Evolutionary conservation across 176 grass and related monocot species (phyloP).

Genomic region (Rhynchospora breviuscula): DNA sequence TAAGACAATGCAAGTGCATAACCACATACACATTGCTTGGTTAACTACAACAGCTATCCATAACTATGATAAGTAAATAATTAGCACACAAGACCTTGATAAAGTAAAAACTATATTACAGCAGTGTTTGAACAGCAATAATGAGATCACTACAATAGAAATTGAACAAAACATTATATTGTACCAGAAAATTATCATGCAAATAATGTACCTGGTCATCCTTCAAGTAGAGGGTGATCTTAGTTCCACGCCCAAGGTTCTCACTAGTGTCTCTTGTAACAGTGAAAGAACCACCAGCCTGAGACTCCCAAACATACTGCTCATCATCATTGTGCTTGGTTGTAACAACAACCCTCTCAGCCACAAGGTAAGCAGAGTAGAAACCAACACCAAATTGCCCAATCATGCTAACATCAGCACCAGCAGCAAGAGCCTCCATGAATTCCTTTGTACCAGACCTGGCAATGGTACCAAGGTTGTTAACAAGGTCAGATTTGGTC

Average conservation of each 20-base stretch:
- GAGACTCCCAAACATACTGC: slow-evolving; percentile 97
- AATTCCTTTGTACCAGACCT: slow-evolving; percentile 90
- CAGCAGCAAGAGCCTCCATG: slow-evolving; percentile 92
- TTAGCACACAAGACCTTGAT: not conserved
- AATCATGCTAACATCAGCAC: slow-evolving; percentile 99
- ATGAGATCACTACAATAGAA: not conserved
- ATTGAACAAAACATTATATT: not conserved
- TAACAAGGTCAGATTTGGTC: slow-evolving; percentile 95
- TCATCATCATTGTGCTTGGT: slow-evolving; percentile 95
- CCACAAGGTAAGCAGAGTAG: slow-evolving; percentile 92
- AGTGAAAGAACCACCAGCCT: slow-evolving; percentile 91
- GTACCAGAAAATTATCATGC: not conserved
- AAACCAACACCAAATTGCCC: slow-evolving; percentile 96
- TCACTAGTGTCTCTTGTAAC: slow-evolving; percentile 80
- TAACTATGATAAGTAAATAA: not conserved
- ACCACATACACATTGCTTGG: too few species aligned
- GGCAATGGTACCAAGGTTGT: slow-evolving; percentile 98
- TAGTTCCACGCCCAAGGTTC: slow-evolving; percentile 79
- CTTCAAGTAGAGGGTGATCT: slow-evolving; percentile 91
- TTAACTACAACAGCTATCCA: too few species aligned
- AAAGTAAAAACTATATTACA: not conserved
- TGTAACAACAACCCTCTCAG: slow-evolving; percentile 74
- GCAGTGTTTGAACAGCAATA: not conserved
- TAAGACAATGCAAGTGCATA: too few species aligned
- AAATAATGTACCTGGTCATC: slow-evolving; percentile 75